A percentile compares a stretch with the other conserved stretches of the same genome.
These are phyloP conservation scores for Ceratonia siliqua DNA, from an alignment of 306 rosid species.

Conservation along the genomic window DNA sequence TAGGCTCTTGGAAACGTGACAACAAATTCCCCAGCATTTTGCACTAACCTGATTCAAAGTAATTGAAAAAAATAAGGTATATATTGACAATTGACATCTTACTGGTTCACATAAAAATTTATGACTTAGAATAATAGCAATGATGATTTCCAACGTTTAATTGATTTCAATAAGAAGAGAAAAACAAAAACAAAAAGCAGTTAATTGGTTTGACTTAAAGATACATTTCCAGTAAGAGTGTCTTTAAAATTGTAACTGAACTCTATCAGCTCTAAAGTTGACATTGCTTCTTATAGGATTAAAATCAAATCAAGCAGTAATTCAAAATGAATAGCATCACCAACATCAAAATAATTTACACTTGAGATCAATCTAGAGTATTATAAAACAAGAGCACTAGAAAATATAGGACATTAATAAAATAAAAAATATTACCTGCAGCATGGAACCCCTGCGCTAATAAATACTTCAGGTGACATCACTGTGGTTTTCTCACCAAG, in stretches of 20 bases:
- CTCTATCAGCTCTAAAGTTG: not conserved
- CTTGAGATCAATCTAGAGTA: not conserved
- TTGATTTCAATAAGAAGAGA: not conserved
- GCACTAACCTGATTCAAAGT: slow-evolving; percentile 64
- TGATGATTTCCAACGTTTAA: not conserved
- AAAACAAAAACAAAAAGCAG: not conserved
- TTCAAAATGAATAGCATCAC: not conserved
- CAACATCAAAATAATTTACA: not conserved
- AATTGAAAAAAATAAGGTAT: slow-evolving; percentile 35
- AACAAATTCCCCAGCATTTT: slow-evolving; percentile 86
- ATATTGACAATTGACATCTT: not conserved
- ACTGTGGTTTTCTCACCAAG: slow-evolving; percentile 90
- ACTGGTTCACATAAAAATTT: not conserved
- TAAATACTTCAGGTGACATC: slow-evolving; percentile 77
- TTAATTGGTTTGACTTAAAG: not conserved
- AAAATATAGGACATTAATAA: not conserved
- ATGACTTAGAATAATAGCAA: not conserved
- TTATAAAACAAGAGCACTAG: not conserved
- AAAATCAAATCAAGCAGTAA: not conserved
- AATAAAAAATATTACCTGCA: slow-evolving; percentile 67
- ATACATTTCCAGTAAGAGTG: not conserved
- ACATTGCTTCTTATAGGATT: not conserved
- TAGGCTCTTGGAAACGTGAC: slow-evolving; percentile 89
- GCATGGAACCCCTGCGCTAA: slow-evolving; percentile 74
- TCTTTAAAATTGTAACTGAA: not conserved